Evolutionary conservation across 352 stramenopile genomes (phyloP), one percentile per base, ranked within the genome.

Genomic region (Phytophthora hybrid): DNA sequence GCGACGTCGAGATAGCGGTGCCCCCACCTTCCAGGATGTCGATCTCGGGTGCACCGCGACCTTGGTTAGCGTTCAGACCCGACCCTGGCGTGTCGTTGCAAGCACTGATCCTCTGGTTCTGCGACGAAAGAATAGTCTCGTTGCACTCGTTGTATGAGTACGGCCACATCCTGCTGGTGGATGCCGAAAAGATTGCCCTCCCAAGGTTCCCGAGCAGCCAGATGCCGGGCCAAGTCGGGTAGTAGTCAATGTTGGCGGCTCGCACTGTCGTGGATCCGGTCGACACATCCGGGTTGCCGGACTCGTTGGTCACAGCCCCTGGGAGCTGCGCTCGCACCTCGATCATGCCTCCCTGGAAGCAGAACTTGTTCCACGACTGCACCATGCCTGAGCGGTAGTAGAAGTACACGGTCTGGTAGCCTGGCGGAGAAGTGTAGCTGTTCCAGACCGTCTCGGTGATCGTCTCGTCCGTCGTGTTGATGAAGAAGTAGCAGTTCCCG

Each of bases 121-220:
- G 51, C 32, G 68, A 66, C 14, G 60, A 52, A 47, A 78, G 73
- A 2, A 77, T 58, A 19, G 67, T 69, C 39, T 77, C 54, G 76
- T 98, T 74, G 71, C 95, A 98, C 44, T 78, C 82, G 66, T 98
- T 84, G 76, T 97, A 98, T 53, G 80, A 94, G 85, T 93, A 98
- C 4, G 95, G 95, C 95, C 95, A 98, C 58, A 97, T 88, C 64
- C 93, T 90, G 56, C 64, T 71, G 2, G 64, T 71, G 11, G 56
- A 71, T 3, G 64, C 64, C 8, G 41, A 64, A 34, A 66, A 71
- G 56, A 71, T 65, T 32, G 39, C 64, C 41, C 64, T 57, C 21
- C 64, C 64, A 9, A 71, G n/a, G 32, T 71, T 71, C 29, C 63
- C 63, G 54, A 71, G 63, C 54, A 71, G 55, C 54, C 63, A 71